Percentiles rank a stretch among this genome's conserved stretches.
Conservation (phyloP, 441 rosid genomes). For the Aleurites moluccanus region DNA sequence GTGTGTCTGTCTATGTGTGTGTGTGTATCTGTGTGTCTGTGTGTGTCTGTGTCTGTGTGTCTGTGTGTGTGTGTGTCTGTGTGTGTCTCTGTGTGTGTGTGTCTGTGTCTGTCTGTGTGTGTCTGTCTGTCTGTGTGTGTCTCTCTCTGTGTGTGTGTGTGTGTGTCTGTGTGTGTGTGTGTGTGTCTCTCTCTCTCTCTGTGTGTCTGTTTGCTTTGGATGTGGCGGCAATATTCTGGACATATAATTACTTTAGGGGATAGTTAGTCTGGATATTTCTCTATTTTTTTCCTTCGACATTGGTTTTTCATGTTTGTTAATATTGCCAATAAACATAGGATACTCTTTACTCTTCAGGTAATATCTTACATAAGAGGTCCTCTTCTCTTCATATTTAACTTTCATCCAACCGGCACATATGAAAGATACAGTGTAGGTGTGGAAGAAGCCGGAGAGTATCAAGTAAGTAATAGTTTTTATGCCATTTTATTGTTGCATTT, state of each 20-base stretch:
- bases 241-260: neutral
- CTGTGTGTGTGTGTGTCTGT: no score
- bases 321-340: neutral
- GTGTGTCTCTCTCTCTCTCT: neutral
- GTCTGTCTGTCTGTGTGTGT: no score
- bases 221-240: neutral
- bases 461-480: slow-evolving; percentile 38
- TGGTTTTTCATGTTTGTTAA: neutral
- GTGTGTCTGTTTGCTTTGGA: neutral
- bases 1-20: no score
- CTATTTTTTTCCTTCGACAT: neutral
- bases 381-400: slow-evolving; percentile 83
- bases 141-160: no score
- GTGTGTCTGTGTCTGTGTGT: no score
- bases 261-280: neutral
- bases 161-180: no score
- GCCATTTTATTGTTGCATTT: neutral
- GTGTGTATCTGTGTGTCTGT: no score
- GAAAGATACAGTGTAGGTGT: slow-evolving; percentile 64
- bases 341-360: slow-evolving; percentile 52
- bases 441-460: slow-evolving; percentile 98
- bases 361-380: slow-evolving; percentile 84
- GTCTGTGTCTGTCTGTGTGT: no score
- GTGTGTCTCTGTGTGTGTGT: no score
- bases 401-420: slow-evolving; percentile 75